phyloP scores from a whole-genome alignment of 2,329 filamentous ascomycete species.

The Cadophora gregata region DNA sequence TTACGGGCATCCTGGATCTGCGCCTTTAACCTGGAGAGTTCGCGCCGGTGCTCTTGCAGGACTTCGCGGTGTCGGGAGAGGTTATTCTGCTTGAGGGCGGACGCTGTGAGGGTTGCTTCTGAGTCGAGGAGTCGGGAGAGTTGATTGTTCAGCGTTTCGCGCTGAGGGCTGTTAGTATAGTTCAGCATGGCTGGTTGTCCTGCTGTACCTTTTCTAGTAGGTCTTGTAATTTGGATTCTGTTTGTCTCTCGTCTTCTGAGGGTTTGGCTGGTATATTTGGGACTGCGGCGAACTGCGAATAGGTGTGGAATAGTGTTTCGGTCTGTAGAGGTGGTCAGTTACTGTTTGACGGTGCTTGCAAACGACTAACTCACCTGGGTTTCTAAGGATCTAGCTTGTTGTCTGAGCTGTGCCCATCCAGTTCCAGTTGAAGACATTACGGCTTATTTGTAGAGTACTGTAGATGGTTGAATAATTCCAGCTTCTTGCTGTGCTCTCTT shows the following conservation, averaged over 20 bases:
- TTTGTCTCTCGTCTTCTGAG: constrained; percentile 80
- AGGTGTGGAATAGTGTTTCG: constrained; percentile 81
- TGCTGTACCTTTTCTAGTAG: constrained; percentile 75
- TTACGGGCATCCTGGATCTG: constrained; percentile 80
- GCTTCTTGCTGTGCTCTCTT: constrained; percentile 6
- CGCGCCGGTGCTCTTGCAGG: constrained; percentile 82
- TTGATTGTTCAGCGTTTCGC: constrained; percentile 81
- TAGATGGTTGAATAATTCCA: not conserved
- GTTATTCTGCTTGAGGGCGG: constrained; percentile 96
- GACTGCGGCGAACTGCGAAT: constrained; percentile 87
- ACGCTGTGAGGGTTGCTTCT: constrained; percentile 84
- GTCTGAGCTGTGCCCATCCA: constrained; percentile 92
- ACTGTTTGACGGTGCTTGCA: not conserved
- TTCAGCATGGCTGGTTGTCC: not conserved
- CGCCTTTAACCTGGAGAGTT: constrained; percentile 76
- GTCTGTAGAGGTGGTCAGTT: constrained; percentile 61
- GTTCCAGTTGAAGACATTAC: constrained; percentile 44
- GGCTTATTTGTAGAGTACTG: not conserved
- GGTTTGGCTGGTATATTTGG: constrained; percentile 82
- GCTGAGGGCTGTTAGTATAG: constrained; percentile 55
- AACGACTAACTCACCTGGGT: constrained; percentile 70
- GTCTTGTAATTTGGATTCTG: constrained; percentile 83
- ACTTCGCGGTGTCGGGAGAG: constrained; percentile 90
- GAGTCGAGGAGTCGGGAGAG: constrained; percentile 91
- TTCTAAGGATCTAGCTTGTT: constrained; percentile 88